These are phyloP conservation scores for Acer campestre DNA, from an alignment of 345 rosid species.

Conservation along the genomic window DNA sequence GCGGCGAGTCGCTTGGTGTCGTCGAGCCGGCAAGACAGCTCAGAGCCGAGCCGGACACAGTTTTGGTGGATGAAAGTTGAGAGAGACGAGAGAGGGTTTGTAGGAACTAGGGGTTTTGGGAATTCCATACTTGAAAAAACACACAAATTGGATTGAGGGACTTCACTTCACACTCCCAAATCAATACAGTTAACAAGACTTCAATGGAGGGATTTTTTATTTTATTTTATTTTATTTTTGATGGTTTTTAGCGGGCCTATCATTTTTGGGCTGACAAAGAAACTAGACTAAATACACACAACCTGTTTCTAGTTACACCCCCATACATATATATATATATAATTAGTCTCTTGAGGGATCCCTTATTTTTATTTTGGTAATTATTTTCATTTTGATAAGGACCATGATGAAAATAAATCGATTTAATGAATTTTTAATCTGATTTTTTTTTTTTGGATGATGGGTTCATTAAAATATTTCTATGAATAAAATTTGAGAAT, in stretches of 20 bases:
- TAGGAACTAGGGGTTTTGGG: slow-evolving; percentile 36
- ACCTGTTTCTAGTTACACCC: too few relatives aligned
- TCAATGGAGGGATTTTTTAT: neutral
- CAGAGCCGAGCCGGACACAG: slow-evolving; percentile 58
- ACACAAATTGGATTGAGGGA: neutral
- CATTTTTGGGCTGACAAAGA: neutral
- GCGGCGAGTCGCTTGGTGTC: slow-evolving; percentile 56
- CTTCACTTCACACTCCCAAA: neutral
- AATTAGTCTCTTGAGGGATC: too few relatives aligned
- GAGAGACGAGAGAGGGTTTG: slow-evolving; percentile 64
- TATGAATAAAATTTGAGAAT: too few relatives aligned
- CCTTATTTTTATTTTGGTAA: too few relatives aligned
- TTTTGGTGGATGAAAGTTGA: slow-evolving; percentile 67
- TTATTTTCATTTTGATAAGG: too few relatives aligned
- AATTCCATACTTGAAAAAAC: slow-evolving; percentile 45
- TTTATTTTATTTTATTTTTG: neutral
- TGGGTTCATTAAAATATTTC: too few relatives aligned
- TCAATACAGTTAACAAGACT: neutral
- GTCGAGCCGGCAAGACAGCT: slow-evolving; percentile 57
- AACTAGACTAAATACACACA: too few relatives aligned
- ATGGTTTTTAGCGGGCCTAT: neutral
- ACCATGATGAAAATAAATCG: too few relatives aligned
- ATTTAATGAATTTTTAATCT: too few relatives aligned
- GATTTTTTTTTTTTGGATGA: too few relatives aligned
- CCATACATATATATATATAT: too few relatives aligned